Percentiles rank a stretch among this genome's conserved stretches.
These are phyloP conservation scores for Talaromyces liani DNA, from an alignment of 495 filamentous ascomycete genomes.

Conservation along the genomic window DNA sequence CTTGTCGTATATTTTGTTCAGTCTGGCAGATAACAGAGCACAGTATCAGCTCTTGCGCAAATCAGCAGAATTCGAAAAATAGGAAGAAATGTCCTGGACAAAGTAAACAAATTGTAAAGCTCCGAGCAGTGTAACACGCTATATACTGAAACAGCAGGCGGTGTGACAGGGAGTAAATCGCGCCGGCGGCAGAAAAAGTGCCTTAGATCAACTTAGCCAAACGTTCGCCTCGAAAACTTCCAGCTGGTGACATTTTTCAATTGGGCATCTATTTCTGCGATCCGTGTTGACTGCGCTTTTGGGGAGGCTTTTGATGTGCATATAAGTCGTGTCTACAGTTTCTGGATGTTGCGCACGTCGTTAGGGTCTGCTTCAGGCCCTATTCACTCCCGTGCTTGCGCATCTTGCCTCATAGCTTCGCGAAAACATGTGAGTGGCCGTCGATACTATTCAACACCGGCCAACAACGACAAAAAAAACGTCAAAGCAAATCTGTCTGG, in stretches of 20 bases:
- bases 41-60: not conserved
- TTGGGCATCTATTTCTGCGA: not conserved
- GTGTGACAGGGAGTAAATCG: not conserved
- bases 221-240: not conserved
- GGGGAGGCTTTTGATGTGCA: not conserved
- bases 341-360: slow-evolving; percentile 35
- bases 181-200: slow-evolving; percentile 1
- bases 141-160: not conserved
- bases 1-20: not conserved
- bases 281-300: not conserved
- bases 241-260: not conserved
- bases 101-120: not conserved
- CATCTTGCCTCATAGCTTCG: slow-evolving; percentile 24
- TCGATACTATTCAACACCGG: slow-evolving; percentile 21
- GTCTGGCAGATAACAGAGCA: not conserved
- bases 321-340: not conserved
- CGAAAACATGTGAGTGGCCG: slow-evolving; percentile 17
- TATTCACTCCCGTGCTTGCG: slow-evolving; percentile 28
- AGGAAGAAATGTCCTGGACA: not conserved
- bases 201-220: not conserved
- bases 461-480: not conserved
- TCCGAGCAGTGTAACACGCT: not conserved
- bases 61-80: not conserved
- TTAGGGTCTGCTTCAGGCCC: slow-evolving; percentile 36
- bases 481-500: not conserved